Evolutionary conservation across 495 filamentous ascomycete genomes (phyloP).

Genomic region (Daldinia childiae): DNA sequence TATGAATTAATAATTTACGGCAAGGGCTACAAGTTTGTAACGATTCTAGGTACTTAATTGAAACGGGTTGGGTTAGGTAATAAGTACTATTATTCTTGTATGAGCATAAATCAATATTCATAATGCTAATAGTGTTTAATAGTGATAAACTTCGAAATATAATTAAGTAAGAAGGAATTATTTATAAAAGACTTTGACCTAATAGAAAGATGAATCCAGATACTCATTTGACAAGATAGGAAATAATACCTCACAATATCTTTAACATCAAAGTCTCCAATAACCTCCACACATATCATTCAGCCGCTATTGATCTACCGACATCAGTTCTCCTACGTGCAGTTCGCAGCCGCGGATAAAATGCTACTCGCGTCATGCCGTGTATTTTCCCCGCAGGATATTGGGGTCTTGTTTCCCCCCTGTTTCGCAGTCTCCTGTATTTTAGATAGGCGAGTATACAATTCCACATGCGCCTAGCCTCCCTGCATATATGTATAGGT

Average conservation of each 20-base stretch:
- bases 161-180: neutral
- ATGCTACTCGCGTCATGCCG: slow-evolving; percentile 5
- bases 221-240: neutral
- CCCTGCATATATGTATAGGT: neutral
- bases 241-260: neutral
- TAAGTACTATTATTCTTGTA: no score
- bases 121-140: neutral
- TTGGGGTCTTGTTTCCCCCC: neutral
- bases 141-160: neutral
- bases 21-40: neutral
- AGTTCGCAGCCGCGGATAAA: slow-evolving; percentile 30
- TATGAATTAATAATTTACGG: neutral
- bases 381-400: slow-evolving; percentile 26
- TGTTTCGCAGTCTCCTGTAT: neutral
- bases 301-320: slow-evolving; percentile 23
- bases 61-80: no score
- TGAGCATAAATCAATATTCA: neutral
- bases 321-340: neutral
- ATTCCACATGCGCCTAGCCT: neutral
- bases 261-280: neutral
- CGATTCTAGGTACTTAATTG: neutral
- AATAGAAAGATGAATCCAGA: neutral
- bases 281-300: neutral
- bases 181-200: neutral
- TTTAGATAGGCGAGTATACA: slow-evolving; percentile 11